These are phyloP conservation scores for Ramalina peruviana DNA, from an alignment of 495 filamentous ascomycete species.

Conservation along the genomic window DNA sequence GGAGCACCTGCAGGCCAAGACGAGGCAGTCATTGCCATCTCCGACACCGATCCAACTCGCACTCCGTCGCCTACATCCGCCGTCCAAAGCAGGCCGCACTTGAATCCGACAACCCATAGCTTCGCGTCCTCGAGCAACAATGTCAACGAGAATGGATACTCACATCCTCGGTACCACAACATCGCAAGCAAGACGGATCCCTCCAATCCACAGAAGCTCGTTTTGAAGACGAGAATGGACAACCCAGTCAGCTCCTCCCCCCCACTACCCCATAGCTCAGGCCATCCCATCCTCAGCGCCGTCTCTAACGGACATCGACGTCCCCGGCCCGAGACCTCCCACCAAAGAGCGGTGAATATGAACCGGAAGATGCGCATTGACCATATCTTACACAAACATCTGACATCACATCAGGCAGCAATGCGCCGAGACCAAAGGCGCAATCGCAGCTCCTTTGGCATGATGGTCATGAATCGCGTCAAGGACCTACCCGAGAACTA, in stretches of 20 bases:
- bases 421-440: slow-evolving; percentile 44
- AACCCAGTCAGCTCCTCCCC: slow-evolving; percentile 33
- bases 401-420: slow-evolving; percentile 46
- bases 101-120: slow-evolving; percentile 19
- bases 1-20: not conserved
- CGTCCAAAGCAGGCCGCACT: not conserved
- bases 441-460: slow-evolving; percentile 45
- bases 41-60: slow-evolving; percentile 11
- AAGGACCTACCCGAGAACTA: slow-evolving; percentile 56
- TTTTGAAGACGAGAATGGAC: slow-evolving; percentile 36
- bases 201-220: slow-evolving; percentile 26
- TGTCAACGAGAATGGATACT: slow-evolving; percentile 6
- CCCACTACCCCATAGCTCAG: slow-evolving; percentile 34
- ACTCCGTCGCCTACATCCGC: slow-evolving; percentile 8
- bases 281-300: slow-evolving; percentile 34
- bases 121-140: slow-evolving; percentile 21
- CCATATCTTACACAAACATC: slow-evolving; percentile 66
- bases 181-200: slow-evolving; percentile 20
- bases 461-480: slow-evolving; percentile 56
- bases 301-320: slow-evolving; percentile 30
- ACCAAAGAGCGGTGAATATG: slow-evolving; percentile 82
- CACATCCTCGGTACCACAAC: slow-evolving; percentile 22
- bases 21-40: slow-evolving; percentile 10
- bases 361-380: slow-evolving; percentile 81
- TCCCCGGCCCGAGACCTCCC: slow-evolving; percentile 76